Base-by-base conservation (phyloP, 1,284 basidiomycete genomes). In the Sporisorium sorghi region DNA sequence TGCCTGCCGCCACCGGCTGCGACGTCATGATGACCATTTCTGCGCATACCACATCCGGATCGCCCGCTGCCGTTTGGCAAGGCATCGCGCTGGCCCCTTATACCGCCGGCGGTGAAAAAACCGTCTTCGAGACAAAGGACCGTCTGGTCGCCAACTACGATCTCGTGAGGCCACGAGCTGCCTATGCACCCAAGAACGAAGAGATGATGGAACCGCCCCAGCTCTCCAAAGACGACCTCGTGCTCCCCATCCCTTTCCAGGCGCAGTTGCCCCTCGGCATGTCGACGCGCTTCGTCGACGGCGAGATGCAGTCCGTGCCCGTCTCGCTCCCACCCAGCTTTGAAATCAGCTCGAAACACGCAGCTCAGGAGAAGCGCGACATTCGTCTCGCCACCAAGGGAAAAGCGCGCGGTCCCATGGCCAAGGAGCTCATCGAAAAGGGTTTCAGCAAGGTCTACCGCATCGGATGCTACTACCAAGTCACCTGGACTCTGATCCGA, bases 391-490 rank as follows among this genome's bases (percentile, higher is more conserved):
- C 72, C 5, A 70, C 73, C 54, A 78, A 62, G 50, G 68, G 75
- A 49, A 68, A 74, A 53, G 57, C 64, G 1, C 68, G 58, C 33
- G 68, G 60, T 35, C 73, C 66, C 12, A 51, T 70, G 35, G 73
- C 73, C 26, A 73, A 66, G 53, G 73, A 73, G 32, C 59, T 76
- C 23, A 32, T 81, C 42, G 80, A 81, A 21, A 73, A 69, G 40
- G 74, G 76, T 0, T 73, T 81, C 35, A 72, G 71, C 37, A 71
- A 77, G 42, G 78, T 78, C 5, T 80, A 77, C 54, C 59, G 77
- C 7, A 68, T 81, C 48, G 80, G 80, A n/a, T 81, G 80, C 59
- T 81, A 79, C 66, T 81, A 81, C 46, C 62, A 67, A 42, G 73
- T 79, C 48, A 71, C 58, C 15, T 80, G 79, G 71, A 70, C 73